Evolutionary conservation across 169 alveolate species (phyloP), one percentile per base, ranked within the genome.

Genomic region (Plasmodium berghei): DNA sequence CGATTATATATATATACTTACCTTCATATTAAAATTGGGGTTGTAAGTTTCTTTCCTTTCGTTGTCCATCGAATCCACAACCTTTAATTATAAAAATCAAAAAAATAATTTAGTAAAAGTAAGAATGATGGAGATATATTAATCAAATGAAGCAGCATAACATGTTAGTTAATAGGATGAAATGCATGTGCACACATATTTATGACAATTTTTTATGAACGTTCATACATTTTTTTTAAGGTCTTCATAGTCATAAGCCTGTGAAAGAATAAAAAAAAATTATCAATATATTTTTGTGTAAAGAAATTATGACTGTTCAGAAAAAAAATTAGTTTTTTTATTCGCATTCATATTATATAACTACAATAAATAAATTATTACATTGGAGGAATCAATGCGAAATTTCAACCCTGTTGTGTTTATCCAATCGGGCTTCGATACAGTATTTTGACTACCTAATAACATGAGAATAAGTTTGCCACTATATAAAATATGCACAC

Each of bases 231-330:
- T 77, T 48, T 77, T 77, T 18, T 77, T 77, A 64, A 77, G 34
- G 61, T 77, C 89, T 66, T 77, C 89, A 52, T 49, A 42, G 24
- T 77, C 89, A 71, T 77, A 77, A 49, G 89, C 89, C 89, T 77
- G 20, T 16, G 22, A 66, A 77, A 77, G 18, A 20, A 24, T 16
- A 20, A 58, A 58, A 9, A 52, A 14, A 52, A 14, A 52, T 52
- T 6, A 52, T 14, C 18, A 52, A 9, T 9, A 52, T 14, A 52
- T 52, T 52, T 52, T 14, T 52, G 18, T n/a, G 18, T 52, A 52
- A 52, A 14, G 8, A 52, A 52, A 52, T 52, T 52, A 34, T 34
- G 42, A 34, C 42, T 34, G 42, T 34, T 34, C 42, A 34, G 42
- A 34, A 34, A 34, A 34, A 34, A 34, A 34, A 34, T 0, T 34